Conservation (phyloP, 1,139 yeast genomes). For the Pneumocystis jirovecii region DNA sequence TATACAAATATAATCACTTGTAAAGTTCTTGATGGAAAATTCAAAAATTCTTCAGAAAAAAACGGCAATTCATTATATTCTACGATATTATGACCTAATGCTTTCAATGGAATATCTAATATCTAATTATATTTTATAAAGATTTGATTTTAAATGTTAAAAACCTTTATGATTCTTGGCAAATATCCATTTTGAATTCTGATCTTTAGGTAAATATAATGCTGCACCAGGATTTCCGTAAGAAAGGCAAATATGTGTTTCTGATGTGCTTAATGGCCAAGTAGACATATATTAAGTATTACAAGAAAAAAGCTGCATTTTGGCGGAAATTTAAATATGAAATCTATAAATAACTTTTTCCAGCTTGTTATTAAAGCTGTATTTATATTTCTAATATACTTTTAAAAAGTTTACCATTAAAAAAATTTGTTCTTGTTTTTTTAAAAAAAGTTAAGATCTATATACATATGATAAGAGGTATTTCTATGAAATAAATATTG, state of each 20-base stretch:
- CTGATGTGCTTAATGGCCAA: background rate
- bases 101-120: background rate
- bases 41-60: background rate
- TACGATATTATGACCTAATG: background rate
- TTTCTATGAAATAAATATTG: background rate
- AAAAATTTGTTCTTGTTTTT: background rate
- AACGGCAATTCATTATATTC: background rate
- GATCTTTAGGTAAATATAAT: background rate
- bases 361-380: background rate
- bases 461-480: background rate
- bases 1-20: background rate
- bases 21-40: background rate
- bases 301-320: background rate
- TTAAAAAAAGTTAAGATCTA: background rate
- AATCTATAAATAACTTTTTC: background rate
- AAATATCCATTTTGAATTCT: background rate
- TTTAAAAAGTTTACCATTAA: background rate
- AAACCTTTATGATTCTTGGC: background rate
- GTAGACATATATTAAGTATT: background rate
- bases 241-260: slow-evolving; percentile 1
- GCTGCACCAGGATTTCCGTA: slow-evolving; percentile 1
- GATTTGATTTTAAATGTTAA: background rate
- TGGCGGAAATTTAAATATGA: background rate
- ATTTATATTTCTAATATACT: background rate
- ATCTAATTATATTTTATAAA: background rate